phyloP scores from a whole-genome alignment of 2,329 filamentous ascomycete genomes.

The Xylaria sp. region DNA sequence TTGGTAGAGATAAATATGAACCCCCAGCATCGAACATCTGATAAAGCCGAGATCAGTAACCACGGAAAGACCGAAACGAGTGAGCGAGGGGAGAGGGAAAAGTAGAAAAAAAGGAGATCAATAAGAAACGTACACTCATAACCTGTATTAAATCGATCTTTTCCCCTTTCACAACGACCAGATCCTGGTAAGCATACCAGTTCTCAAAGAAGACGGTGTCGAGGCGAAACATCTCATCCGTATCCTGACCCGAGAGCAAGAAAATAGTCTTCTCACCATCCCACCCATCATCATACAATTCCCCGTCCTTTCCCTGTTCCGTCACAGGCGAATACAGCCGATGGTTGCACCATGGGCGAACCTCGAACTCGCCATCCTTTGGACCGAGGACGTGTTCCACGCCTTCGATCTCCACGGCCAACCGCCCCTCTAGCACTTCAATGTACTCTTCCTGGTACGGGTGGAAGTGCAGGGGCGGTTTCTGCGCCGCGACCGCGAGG shows the following conservation, averaged over 20 bases:
- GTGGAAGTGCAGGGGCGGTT: constrained; percentile 43
- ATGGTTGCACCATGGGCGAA: constrained; percentile 36
- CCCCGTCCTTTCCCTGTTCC: neutral
- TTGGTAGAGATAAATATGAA: constrained; percentile 45
- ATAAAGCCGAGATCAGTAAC: neutral
- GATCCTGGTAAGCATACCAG: constrained; percentile 45
- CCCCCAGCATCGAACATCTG: constrained; percentile 49
- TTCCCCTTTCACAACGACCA: constrained; percentile 35
- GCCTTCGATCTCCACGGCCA: constrained; percentile 40
- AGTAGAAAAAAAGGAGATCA: neutral
- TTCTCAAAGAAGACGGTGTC: constrained; percentile 45
- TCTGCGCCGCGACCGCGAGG: constrained; percentile 32
- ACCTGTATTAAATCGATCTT: constrained; percentile 37
- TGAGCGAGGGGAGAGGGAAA: neutral
- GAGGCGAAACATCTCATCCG: constrained; percentile 37
- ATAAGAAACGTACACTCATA: constrained; percentile 34
- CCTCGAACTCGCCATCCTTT: constrained; percentile 33
- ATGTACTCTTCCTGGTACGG: constrained; percentile 43
- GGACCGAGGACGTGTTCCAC: constrained; percentile 33
- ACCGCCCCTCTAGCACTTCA: constrained; percentile 38
- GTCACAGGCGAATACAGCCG: constrained; percentile 36
- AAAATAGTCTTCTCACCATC: constrained; percentile 32
- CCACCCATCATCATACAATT: constrained; percentile 21
- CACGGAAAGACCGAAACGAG: neutral
- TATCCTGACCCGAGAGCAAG: constrained; percentile 38